Base-by-base conservation (phyloP, 2,329 filamentous ascomycete genomes). In the Fusarium veterinarium region DNA sequence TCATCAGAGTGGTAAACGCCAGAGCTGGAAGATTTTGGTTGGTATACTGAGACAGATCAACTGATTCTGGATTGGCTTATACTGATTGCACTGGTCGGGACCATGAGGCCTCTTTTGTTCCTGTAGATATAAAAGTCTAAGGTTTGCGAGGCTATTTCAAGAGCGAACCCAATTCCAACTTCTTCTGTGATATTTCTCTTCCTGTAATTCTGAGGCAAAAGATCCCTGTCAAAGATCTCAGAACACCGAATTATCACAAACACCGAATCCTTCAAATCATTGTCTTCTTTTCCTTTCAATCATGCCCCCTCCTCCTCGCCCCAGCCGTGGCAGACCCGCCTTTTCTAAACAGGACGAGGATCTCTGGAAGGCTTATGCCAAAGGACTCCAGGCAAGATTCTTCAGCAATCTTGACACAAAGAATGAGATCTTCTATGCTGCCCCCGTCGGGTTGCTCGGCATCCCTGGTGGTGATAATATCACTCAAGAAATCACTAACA, bases 211-310 rank as follows among this genome's bases (percentile, higher is more conserved):
- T 31, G 20, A 4, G 6, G 13, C 30, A 10, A 14, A 46, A 2
- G 2, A 23, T 49, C n/a, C n/a, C 4, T 25, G 5, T 33, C 7
- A 6, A 10, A 17, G 9, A 17, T 19, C 16, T 33, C 30, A 25
- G 17, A 17, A 1, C 3, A 23, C n/a, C 14, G 2, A 25, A 16
- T 20, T 44, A 14, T 17, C n/a, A 25, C 13, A 13, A 5, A 17
- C 20, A 23, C 9, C 3, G 19, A 33, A 30, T 17, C 10, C 8
- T 14, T 8, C 1, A 14, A 19, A 53, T 5, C 10, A 4, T 12
- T n/a, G 0, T 30, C 6, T 2, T 16, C 10, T 53, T 6, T 28
- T 5, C 4, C n/a, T 13, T 10, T 1, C 7, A 12, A 12, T 6
- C 17, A 38, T 52, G 23, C 30, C 30, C 6, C 11, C 30, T 33